phyloP scores from a whole-genome alignment of 2,329 filamentous ascomycete species.

The Colletotrichum kahawae region DNA sequence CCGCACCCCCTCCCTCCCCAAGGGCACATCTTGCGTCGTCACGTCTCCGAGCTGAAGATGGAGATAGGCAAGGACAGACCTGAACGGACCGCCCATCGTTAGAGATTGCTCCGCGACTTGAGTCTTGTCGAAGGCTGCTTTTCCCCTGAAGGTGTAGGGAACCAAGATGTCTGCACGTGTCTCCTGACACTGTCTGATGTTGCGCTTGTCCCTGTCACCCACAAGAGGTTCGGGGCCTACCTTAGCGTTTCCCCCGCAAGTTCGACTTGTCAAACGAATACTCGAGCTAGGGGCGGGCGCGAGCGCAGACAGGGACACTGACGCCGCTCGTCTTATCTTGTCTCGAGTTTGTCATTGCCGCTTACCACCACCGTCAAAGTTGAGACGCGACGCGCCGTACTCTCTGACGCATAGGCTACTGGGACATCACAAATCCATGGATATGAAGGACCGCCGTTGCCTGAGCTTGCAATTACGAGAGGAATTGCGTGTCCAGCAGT shows the following conservation, averaged over 20 bases:
- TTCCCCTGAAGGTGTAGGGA: not conserved
- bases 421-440: not conserved
- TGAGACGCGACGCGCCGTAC: not conserved
- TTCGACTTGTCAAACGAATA: slow-evolving; percentile 20
- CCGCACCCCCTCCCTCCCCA: not conserved
- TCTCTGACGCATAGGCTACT: not conserved
- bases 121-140: not conserved
- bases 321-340: not conserved
- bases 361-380: not conserved
- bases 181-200: slow-evolving; percentile 14
- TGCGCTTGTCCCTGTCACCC: slow-evolving; percentile 18
- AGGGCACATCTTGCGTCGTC: not conserved
- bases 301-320: not conserved
- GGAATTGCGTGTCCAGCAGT: not conserved
- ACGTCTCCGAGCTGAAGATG: not conserved
- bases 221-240: not conserved
- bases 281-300: slow-evolving; percentile 4
- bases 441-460: not conserved
- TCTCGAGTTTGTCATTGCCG: slow-evolving; percentile 1
- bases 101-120: not conserved
- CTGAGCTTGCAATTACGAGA: not conserved
- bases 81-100: not conserved
- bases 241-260: slow-evolving; percentile 23
- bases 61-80: not conserved
- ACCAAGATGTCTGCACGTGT: slow-evolving; percentile 1